phyloP scores from a whole-genome alignment of 2,329 filamentous ascomycete species.

The Pyrenophora seminiperda region DNA sequence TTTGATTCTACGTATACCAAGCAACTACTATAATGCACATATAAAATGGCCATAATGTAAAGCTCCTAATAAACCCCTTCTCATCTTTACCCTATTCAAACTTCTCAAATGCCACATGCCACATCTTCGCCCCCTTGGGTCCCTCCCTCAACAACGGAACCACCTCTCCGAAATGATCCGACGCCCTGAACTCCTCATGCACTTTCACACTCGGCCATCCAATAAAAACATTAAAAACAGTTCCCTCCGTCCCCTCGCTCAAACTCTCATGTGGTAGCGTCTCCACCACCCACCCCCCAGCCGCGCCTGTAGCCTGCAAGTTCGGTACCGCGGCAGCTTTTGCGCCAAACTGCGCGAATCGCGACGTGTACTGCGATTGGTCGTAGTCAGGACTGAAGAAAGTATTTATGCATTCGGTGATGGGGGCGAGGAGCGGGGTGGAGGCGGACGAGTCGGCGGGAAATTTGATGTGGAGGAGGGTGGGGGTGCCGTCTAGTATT shows the following conservation, averaged over 20 bases:
- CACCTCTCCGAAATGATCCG: constrained; percentile 51
- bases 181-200: constrained; percentile 55
- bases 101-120: constrained; percentile 34
- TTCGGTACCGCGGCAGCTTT: constrained; percentile 40
- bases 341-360: constrained; percentile 48
- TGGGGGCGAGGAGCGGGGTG: constrained; percentile 48
- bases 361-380: constrained; percentile 29
- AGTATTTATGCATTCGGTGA: constrained; percentile 57
- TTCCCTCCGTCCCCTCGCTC: constrained; percentile 36
- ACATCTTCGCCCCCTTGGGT: constrained; percentile 51
- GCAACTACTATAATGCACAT: too few species aligned
- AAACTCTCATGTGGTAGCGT: constrained; percentile 23
- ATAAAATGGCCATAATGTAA: too few species aligned
- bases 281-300: constrained; percentile 48
- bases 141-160: constrained; percentile 52
- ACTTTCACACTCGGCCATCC: constrained; percentile 60
- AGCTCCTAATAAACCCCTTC: too few species aligned
- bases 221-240: constrained; percentile 51
- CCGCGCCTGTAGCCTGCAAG: constrained; percentile 26
- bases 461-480: constrained; percentile 46
- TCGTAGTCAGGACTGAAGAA: constrained; percentile 49
- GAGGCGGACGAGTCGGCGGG: constrained; percentile 20
- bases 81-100: background rate
- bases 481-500: constrained; percentile 34
- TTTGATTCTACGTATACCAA: too few species aligned